A percentile compares a stretch with the other conserved stretches of the same genome.
Conservation (phyloP, 2,329 filamentous ascomycete genomes). For the Taxawa tesnikishii region DNA sequence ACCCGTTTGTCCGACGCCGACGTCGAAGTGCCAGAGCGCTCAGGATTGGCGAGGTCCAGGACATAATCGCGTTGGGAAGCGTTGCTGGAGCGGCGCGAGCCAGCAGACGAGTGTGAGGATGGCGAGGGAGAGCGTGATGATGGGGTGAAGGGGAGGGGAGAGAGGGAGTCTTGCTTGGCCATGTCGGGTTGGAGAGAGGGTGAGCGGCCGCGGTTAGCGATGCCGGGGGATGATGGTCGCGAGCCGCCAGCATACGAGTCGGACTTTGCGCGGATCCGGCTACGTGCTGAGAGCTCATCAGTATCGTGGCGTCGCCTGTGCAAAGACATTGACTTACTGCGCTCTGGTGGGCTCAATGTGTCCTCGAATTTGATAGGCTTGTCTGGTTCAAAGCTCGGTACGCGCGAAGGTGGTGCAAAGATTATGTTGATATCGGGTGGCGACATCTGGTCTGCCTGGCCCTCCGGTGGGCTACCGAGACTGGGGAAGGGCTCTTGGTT, state of each 20-base stretch:
- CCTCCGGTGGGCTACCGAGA: conserved; percentile 28
- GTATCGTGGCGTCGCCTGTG: conserved; percentile 20
- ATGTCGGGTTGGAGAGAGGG: conserved; percentile 19
- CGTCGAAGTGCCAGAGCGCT: conserved; percentile 54
- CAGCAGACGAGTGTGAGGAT: conserved; percentile 26
- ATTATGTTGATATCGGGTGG: conserved; percentile 94
- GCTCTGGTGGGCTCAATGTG: conserved; percentile 69
- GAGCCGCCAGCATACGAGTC: conserved; percentile 44
- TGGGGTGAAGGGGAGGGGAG: conserved; percentile 27
- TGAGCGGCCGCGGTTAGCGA: conserved; percentile 19
- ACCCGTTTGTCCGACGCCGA: conserved; percentile 61
- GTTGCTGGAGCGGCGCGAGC: conserved; percentile 36
- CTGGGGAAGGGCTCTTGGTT: conserved; percentile 36
- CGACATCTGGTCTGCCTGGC: conserved; percentile 62
- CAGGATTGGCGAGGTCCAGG: conserved; percentile 80
- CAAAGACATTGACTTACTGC: conserved; percentile 31
- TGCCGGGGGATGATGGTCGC: conserved; percentile 29
- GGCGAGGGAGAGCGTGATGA: conserved; percentile 35
- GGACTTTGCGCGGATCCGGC: conserved; percentile 46
- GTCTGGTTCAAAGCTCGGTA: conserved; percentile 52
- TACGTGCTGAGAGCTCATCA: too few species aligned
- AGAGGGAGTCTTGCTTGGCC: conserved; percentile 23
- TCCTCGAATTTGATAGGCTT: conserved; percentile 53
- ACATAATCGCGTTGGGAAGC: conserved; percentile 60
- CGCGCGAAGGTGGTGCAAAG: conserved; percentile 64